These are phyloP conservation scores for Erucastrum elatum DNA, from an alignment of 345 rosid genomes.

Conservation along the genomic window DNA sequence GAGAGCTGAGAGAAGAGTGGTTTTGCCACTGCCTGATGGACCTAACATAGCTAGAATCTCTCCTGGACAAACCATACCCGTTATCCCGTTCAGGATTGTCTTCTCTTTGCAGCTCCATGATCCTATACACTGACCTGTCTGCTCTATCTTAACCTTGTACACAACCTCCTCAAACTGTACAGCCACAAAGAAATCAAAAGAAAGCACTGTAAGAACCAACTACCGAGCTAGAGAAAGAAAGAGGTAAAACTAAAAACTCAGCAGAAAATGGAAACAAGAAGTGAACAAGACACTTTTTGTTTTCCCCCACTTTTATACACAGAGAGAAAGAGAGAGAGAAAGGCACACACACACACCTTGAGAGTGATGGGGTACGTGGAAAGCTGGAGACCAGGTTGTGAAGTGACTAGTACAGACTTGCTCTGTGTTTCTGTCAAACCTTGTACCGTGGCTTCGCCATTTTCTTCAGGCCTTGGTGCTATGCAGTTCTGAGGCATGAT, in stretches of 20 bases:
- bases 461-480: conserved; percentile 60
- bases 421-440: conserved; percentile 44
- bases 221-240: background rate
- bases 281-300: too few relatives aligned
- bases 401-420: conserved; percentile 41
- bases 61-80: conserved; percentile 86
- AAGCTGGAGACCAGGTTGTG: conserved; percentile 52
- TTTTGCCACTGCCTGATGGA: conserved; percentile 98
- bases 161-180: conserved; percentile 90
- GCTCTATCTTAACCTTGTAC: conserved; percentile 75
- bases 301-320: too few relatives aligned
- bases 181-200: conserved; percentile 18
- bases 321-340: background rate
- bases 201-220: conserved; percentile 8
- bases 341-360: conserved; percentile 54
- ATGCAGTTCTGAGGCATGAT: conserved; percentile 52
- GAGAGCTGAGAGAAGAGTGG: conserved; percentile 94
- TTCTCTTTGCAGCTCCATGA: conserved; percentile 67
- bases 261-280: background rate
- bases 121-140: conserved; percentile 53
- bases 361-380: conserved; percentile 62
- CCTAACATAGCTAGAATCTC: conserved; percentile 97
- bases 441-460: conserved; percentile 43
- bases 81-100: conserved; percentile 75
- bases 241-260: conserved; percentile 4